Base-by-base conservation (phyloP, 768 basidiomycete species). In the Tephrocybe sp. region DNA sequence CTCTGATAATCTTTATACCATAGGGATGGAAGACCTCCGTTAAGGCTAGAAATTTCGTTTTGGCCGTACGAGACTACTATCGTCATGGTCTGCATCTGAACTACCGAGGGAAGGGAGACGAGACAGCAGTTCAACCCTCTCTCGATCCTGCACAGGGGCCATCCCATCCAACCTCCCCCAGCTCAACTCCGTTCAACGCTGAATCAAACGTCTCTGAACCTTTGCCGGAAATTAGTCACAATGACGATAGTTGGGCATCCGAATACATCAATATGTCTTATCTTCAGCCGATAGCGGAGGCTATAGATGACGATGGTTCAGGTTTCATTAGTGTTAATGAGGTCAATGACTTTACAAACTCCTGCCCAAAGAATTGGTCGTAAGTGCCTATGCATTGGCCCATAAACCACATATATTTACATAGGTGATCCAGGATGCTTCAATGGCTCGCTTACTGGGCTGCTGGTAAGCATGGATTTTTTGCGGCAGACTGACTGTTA, bases 371-470 rank as follows among this genome's bases (percentile, higher is more conserved):
- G 7, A 22, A 20, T 11, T 43, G 41, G 41, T 43, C 41, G 41
- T 43, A 16, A 43, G 41, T 43, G 12, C 26, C 22, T 26, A 36
- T 17, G 17, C 11, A 36, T 36, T 36, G 35, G n/a, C n/a, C n/a
- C n/a, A n/a, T 13, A 14, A 14, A 17, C 5, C 4, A 14, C 17
- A 10, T 17, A 36, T 36, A 36, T 36, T 14, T 12, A 36, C 35
- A 36, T 4, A 14, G 35, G 3, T 36, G 4, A 36, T 43, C 8
- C 23, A 43, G 41, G 22, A 13, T 43, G 12, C 22, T 31, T 13
- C 41, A 45, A 45, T 45, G 45, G 45, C 10, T 45, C 12, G 45
- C 45, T 4, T 45, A 34, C 16, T 45, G 45, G 45, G 45, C 45
- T 34, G 45, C 45, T 17, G 45, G 45, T 45, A 20, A 26, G 17